phyloP scores from a whole-genome alignment of 2,329 filamentous ascomycete species.

The Alternaria ethzedia region DNA sequence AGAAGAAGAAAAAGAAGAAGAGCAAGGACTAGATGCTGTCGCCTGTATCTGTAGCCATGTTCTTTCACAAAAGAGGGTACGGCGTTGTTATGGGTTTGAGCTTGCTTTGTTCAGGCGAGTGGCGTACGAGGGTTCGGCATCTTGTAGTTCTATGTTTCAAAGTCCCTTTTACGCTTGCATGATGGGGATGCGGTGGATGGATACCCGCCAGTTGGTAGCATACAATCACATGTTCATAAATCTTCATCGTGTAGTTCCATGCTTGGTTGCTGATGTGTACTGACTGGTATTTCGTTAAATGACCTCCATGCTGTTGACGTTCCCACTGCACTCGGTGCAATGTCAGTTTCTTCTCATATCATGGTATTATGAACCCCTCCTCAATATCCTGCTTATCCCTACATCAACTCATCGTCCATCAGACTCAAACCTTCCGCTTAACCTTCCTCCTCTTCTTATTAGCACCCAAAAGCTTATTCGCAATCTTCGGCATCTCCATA shows the following conservation, averaged over 20 bases:
- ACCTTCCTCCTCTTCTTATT: conserved; percentile 32
- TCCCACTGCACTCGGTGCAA: neutral
- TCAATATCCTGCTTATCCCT: too few species aligned
- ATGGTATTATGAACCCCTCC: neutral
- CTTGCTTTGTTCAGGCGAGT: conserved; percentile 24
- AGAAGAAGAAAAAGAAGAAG: conserved; percentile 73
- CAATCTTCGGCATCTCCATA: conserved; percentile 34
- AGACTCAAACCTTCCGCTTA: conserved; percentile 8
- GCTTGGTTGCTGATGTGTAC: neutral
- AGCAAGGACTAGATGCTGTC: conserved; percentile 45
- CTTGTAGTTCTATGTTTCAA: conserved; percentile 15
- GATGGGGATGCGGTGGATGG: conserved; percentile 26
- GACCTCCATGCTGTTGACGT: neutral
- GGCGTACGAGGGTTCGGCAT: conserved; percentile 19
- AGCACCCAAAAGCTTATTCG: conserved; percentile 38
- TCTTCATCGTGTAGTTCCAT: neutral
- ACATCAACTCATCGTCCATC: too few species aligned
- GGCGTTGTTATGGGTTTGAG: conserved; percentile 25
- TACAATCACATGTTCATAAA: conserved; percentile 22
- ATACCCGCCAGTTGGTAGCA: conserved; percentile 29
- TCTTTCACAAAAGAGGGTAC: conserved; percentile 20
- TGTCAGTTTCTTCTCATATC: neutral
- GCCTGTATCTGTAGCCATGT: conserved; percentile 20
- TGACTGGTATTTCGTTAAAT: neutral
- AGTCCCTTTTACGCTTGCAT: conserved; percentile 23